A percentile compares a stretch with the other conserved stretches of the same genome.
These are phyloP conservation scores for Phialocephala sp. DNA, from an alignment of 2,329 filamentous ascomycete genomes.

Conservation along the genomic window DNA sequence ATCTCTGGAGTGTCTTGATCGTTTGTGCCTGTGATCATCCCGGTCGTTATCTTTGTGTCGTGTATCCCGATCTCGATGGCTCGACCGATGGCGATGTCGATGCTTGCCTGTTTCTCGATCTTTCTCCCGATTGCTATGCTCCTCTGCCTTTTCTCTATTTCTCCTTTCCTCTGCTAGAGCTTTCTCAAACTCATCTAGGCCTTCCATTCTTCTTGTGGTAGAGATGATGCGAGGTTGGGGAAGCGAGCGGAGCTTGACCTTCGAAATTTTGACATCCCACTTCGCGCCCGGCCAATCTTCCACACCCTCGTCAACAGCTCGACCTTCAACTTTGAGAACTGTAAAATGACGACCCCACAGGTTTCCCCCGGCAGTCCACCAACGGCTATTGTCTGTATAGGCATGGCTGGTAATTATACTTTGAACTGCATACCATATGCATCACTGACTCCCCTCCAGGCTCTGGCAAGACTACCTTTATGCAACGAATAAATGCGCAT, in stretches of 20 bases:
- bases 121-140: slow-evolving; percentile 51
- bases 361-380: slow-evolving; percentile 52
- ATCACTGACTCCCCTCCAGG: slow-evolving; percentile 53
- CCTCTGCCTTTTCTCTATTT: slow-evolving; percentile 55
- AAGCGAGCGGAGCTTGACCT: slow-evolving; percentile 23
- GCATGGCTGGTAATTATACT: slow-evolving; percentile 78
- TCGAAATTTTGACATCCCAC: slow-evolving; percentile 33
- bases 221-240: slow-evolving; percentile 13
- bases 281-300: slow-evolving; percentile 31
- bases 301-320: not conserved
- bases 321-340: not conserved
- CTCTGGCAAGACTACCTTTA: slow-evolving; percentile 99
- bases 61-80: slow-evolving; percentile 39
- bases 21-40: slow-evolving; percentile 66
- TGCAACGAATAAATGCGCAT: slow-evolving; percentile 96
- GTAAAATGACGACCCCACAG: slow-evolving; percentile 48
- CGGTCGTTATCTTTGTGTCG: slow-evolving; percentile 32
- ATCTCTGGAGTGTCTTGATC: slow-evolving; percentile 53
- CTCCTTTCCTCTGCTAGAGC: slow-evolving; percentile 70
- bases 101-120: slow-evolving; percentile 45
- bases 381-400: slow-evolving; percentile 87
- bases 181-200: slow-evolving; percentile 78
- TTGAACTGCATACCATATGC: not conserved
- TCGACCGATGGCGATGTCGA: slow-evolving; percentile 43
- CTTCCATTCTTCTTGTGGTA: slow-evolving; percentile 52